These are phyloP conservation scores for Geotrichum candidum DNA, from an alignment of 1,139 yeast genomes.

Conservation along the genomic window DNA sequence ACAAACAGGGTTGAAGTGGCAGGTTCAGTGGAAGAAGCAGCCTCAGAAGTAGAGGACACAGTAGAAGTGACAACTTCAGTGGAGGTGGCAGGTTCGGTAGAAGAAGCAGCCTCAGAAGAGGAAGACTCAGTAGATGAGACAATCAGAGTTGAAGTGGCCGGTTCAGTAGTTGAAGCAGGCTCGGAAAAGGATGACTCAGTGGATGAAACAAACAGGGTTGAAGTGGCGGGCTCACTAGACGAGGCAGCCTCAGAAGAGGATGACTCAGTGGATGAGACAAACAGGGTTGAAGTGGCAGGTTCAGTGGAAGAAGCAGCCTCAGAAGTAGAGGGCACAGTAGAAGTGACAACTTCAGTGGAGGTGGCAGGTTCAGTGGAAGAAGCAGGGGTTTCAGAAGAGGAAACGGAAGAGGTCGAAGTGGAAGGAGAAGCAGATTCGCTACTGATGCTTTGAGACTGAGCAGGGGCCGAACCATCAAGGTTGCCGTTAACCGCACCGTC, in stretches of 20 bases:
- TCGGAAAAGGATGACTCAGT: neutral
- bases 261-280: neutral
- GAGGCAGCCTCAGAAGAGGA: neutral
- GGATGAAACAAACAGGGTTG: neutral
- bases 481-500: constrained; percentile 50
- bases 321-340: neutral
- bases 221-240: neutral
- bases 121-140: neutral
- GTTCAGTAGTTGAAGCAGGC: neutral
- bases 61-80: neutral
- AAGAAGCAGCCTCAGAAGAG: neutral
- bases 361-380: too few species aligned
- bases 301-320: neutral
- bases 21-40: neutral
- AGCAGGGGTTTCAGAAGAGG: too few species aligned
- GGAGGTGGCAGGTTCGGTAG: neutral
- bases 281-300: neutral
- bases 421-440: constrained; percentile 11
- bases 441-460: constrained; percentile 15
- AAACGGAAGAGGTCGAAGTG: neutral
- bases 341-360: neutral
- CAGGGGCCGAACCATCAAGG: constrained; percentile 21
- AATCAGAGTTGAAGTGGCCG: neutral
- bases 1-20: neutral
- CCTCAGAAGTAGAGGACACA: neutral